Evolutionary conservation across 169 alveolate species (phyloP), one percentile per base, ranked within the genome.

Genomic region (Babesia caballi): DNA sequence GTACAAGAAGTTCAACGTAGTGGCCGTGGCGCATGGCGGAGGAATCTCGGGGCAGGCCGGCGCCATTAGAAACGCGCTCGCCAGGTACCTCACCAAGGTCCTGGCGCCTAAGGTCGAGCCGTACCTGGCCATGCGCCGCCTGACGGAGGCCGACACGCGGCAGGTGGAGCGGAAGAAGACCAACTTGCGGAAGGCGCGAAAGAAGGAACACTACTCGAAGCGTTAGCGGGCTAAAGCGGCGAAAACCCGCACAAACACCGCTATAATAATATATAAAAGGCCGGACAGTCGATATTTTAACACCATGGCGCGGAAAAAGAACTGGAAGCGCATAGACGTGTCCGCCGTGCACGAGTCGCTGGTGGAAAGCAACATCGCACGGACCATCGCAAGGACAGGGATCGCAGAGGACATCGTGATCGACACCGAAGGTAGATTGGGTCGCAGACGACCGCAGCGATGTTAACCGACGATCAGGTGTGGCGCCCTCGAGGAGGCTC

Each of bases 51-150:
- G 93, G 0, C 93, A 88, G 47, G 51, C 89, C 28, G 91, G 78
- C n/a, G 93, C 93, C 21, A 88, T 88, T 23, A 66, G 85, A 47
- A 91, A 88, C 68, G 93, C 93, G 33, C 74, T 88, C 25, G 83
- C 75, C 17, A 66, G 82, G 73, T 88, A 88, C 81, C 65, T 88
- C 17, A 61, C 66, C 25, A 59, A 68, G 56, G 77, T 81, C 32
- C 69, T 88, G 36, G 69, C 91, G 25, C 87, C 90, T 15, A 88
- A 83, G 66, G 54, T 83, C 30, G 83, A 88, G 53, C 87, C 89
- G 4, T 58, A 60, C 46, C 59, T 81, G 49, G 3, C 70, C 19
- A 53, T 52, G 49, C 61, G 65, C 47, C 58, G 49, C 46, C 81
- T 81, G 8, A 66, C 65, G 7, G 32, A 51, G 46, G 66, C 69